phyloP scores from a whole-genome alignment of 768 basidiomycete genomes.

The Rhizopogon sp. region DNA sequence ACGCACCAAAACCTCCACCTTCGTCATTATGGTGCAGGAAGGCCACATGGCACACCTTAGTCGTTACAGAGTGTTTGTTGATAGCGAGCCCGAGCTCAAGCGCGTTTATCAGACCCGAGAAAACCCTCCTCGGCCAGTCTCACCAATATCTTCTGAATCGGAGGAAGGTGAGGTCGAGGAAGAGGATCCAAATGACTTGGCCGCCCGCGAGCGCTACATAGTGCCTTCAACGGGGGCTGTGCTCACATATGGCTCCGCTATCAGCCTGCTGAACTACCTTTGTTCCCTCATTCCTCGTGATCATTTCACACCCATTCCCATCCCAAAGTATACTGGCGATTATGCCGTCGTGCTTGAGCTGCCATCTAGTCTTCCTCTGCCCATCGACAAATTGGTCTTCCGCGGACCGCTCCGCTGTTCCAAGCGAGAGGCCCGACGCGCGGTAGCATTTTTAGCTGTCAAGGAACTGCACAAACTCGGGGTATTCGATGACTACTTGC shows the following conservation, averaged over 20 bases:
- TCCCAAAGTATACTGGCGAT: slow-evolving; percentile 59
- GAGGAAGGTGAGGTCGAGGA: slow-evolving; percentile 35
- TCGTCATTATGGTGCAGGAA: slow-evolving; percentile 75
- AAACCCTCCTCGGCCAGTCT: slow-evolving; percentile 24
- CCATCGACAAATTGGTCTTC: slow-evolving; percentile 47
- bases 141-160: slow-evolving; percentile 21
- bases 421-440: slow-evolving; percentile 80
- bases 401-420: slow-evolving; percentile 55
- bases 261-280: slow-evolving; percentile 67
- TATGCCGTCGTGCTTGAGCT: slow-evolving; percentile 56
- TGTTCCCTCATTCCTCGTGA: slow-evolving; percentile 76
- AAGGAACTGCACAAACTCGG: slow-evolving; percentile 62
- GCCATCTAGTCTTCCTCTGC: slow-evolving; percentile 62
- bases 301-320: slow-evolving; percentile 53
- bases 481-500: slow-evolving; percentile 77
- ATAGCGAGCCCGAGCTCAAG: slow-evolving; percentile 62
- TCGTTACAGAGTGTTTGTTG: slow-evolving; percentile 53
- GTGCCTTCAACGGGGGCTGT: slow-evolving; percentile 71
- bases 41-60: slow-evolving; percentile 49
- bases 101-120: slow-evolving; percentile 53
- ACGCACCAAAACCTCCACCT: slow-evolving; percentile 68
- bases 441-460: slow-evolving; percentile 77
- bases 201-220: slow-evolving; percentile 67
- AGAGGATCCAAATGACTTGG: slow-evolving; percentile 52
- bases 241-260: slow-evolving; percentile 73